These are phyloP conservation scores for Zymoseptoria pseudotritici DNA, from an alignment of 2,329 filamentous ascomycete genomes.

Conservation along the genomic window DNA sequence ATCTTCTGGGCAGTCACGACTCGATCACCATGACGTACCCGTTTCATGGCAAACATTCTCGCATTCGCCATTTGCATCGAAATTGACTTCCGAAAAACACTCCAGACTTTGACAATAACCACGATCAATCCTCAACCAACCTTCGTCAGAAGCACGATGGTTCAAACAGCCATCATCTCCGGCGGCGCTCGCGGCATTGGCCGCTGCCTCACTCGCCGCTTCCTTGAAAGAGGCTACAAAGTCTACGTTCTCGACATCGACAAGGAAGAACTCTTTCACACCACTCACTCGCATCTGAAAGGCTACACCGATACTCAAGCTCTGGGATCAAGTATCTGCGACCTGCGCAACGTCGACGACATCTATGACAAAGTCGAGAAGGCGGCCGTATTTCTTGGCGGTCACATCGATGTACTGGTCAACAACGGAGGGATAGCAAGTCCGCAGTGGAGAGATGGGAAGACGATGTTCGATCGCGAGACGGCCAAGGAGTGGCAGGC, in stretches of 20 bases:
- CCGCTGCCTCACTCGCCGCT: constrained; percentile 27
- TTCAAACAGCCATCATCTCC: constrained; percentile 20
- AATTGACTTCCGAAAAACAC: not conserved
- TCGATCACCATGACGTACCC: not conserved
- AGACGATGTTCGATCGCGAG: constrained; percentile 26
- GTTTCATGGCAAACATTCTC: not conserved
- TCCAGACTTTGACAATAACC: not conserved
- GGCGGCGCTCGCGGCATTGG: constrained; percentile 32
- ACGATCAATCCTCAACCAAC: not conserved
- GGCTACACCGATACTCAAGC: constrained; percentile 14
- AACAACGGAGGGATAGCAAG: constrained; percentile 35
- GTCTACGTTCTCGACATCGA: constrained; percentile 37
- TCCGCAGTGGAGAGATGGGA: constrained; percentile 27
- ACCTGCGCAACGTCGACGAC: constrained; percentile 28
- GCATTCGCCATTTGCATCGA: not conserved
- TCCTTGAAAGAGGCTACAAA: constrained; percentile 32
- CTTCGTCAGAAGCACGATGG: not conserved
- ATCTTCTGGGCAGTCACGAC: not conserved
- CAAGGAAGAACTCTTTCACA: constrained; percentile 31
- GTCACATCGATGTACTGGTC: constrained; percentile 31
- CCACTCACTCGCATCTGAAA: constrained; percentile 23
- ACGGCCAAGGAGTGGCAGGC: constrained; percentile 32
- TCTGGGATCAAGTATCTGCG: constrained; percentile 21
- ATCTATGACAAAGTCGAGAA: constrained; percentile 25
- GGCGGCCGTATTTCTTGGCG: constrained; percentile 29